Percentiles rank a stretch among this genome's conserved stretches.
phyloP scores from a whole-genome alignment of 768 basidiomycete genomes.

The Suillus lakei region DNA sequence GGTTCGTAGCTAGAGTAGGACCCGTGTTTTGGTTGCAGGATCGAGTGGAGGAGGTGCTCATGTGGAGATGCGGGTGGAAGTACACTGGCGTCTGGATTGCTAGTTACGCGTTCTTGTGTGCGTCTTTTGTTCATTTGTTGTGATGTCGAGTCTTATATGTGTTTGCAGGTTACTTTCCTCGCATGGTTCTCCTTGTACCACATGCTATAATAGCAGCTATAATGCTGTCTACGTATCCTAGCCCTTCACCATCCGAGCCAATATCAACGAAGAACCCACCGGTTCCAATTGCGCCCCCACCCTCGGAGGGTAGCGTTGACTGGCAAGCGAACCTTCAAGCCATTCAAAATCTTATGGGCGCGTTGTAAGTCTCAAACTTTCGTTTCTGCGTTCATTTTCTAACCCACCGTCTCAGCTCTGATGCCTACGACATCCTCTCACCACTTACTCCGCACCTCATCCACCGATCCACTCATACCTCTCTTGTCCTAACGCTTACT shows the following conservation, averaged over 20 bases:
- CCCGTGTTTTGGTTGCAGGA: conserved; percentile 93
- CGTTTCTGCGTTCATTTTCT: neutral
- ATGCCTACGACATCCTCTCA: conserved; percentile 56
- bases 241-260: conserved; percentile 20
- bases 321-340: conserved; percentile 90
- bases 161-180: conserved; percentile 73
- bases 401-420: conserved; percentile 52
- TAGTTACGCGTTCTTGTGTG: conserved; percentile 77
- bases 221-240: conserved; percentile 69
- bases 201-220: conserved; percentile 63
- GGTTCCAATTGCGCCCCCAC: neutral
- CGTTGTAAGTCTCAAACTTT: conserved; percentile 53
- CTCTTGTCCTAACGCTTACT: neutral
- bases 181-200: conserved; percentile 71
- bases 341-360: conserved; percentile 91
- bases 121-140: conserved; percentile 1
- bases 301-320: conserved; percentile 65
- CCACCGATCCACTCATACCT: neutral
- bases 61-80: conserved; percentile 81
- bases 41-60: conserved; percentile 79
- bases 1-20: conserved; percentile 77
- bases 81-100: conserved; percentile 78
- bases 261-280: neutral
- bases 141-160: neutral
- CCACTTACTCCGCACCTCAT: conserved; percentile 42